These are phyloP conservation scores for Exophiala oligosperma DNA, from an alignment of 2,329 filamentous ascomycete genomes.

Conservation along the genomic window DNA sequence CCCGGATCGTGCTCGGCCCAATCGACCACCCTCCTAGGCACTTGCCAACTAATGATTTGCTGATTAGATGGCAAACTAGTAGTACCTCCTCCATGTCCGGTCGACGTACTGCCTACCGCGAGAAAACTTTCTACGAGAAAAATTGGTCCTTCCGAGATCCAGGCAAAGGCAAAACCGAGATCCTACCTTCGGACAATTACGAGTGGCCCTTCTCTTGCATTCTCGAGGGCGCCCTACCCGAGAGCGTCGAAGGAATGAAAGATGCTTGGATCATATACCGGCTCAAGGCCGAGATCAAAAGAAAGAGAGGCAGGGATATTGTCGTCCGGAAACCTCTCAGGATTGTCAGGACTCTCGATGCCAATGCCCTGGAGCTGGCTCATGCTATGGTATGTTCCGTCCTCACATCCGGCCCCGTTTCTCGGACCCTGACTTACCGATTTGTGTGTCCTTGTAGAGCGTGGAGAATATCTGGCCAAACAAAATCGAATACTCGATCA, in stretches of 20 bases:
- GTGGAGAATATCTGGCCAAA: conserved; percentile 98
- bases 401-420: background rate
- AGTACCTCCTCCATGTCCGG: conserved; percentile 34
- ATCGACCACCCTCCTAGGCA: conserved; percentile 11
- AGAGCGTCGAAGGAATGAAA: conserved; percentile 86
- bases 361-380: conserved; percentile 72
- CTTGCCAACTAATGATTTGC: conserved; percentile 12
- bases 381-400: conserved; percentile 71
- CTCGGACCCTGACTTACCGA: background rate
- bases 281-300: conserved; percentile 86
- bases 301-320: conserved; percentile 85
- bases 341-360: conserved; percentile 74
- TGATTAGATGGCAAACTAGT: conserved; percentile 25
- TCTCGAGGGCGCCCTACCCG: conserved; percentile 67
- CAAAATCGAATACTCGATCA: conserved; percentile 94
- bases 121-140: conserved; percentile 63
- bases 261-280: conserved; percentile 88
- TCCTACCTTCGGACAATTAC: conserved; percentile 72
- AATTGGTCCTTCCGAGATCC: conserved; percentile 68
- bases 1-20: conserved; percentile 6
- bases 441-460: conserved; percentile 44
- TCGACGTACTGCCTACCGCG: conserved; percentile 32
- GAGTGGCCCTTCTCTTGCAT: conserved; percentile 78
- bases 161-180: conserved; percentile 50
- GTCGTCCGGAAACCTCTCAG: conserved; percentile 76